Evolutionary conservation across 2,329 filamentous ascomycete species (phyloP).

Genomic region (Trichoderma atroviride): DNA sequence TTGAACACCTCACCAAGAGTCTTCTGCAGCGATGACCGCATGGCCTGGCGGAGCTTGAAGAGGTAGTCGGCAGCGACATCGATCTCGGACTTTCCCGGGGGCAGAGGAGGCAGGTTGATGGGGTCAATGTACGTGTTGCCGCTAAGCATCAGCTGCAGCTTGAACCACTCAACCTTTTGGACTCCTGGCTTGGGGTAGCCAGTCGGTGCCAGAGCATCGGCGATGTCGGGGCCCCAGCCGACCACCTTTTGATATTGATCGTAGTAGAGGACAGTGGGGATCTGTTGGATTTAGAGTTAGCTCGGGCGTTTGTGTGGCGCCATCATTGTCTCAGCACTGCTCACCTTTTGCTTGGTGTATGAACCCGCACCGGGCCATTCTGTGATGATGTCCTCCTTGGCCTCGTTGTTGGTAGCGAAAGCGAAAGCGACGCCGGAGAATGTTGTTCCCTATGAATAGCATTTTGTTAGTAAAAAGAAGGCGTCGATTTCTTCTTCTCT

Average conservation of each 20-base stretch:
- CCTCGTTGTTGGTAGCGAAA: slow-evolving; percentile 95
- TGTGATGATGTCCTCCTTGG: slow-evolving; percentile 97
- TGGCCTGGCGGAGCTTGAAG: slow-evolving; percentile 95
- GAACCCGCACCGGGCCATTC: slow-evolving; percentile 98
- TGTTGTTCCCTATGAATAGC: slow-evolving; percentile 73
- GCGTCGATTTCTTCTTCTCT: neutral
- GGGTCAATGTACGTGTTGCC: slow-evolving; percentile 99
- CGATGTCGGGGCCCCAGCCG: slow-evolving; percentile 98
- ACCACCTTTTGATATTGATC: slow-evolving; percentile 99
- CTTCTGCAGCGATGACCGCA: slow-evolving; percentile 94
- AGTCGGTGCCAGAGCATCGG: slow-evolving; percentile 92
- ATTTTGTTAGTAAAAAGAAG: neutral
- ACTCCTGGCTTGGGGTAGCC: slow-evolving; percentile 97
- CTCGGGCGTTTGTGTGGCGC: neutral
- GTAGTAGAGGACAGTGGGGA: slow-evolving; percentile 98
- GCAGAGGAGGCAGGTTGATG: slow-evolving; percentile 96
- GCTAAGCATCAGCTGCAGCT: slow-evolving; percentile 96
- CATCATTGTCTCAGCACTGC: neutral
- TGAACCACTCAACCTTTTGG: slow-evolving; percentile 99
- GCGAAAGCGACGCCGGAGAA: slow-evolving; percentile 97
- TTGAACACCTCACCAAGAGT: slow-evolving; percentile 97
- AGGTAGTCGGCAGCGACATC: slow-evolving; percentile 99
- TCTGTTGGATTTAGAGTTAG: slow-evolving; percentile 56
- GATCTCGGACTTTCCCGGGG: slow-evolving; percentile 97
- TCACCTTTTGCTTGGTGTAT: slow-evolving; percentile 96